Percentiles rank a stretch among this genome's conserved stretches.
Evolutionary conservation across 306 rosid species (phyloP).

Genomic region (Rosa chinensis): DNA sequence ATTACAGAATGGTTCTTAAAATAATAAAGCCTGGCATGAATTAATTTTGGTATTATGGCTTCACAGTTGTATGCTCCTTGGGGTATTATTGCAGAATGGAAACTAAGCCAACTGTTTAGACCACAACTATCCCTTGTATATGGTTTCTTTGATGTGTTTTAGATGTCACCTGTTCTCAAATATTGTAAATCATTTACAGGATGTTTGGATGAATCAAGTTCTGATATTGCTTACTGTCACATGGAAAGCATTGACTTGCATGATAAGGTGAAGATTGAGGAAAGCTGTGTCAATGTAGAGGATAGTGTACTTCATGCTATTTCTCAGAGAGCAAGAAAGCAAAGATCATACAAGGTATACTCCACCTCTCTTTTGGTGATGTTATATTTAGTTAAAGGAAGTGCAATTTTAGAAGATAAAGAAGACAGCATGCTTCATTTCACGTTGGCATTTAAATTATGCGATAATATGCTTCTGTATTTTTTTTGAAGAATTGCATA

Average conservation of each 20-base stretch:
- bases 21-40: no score
- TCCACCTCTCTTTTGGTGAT: not conserved
- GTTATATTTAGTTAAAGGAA: not conserved
- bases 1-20: not conserved
- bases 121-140: not conserved
- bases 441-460: not conserved
- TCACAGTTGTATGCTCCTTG: not conserved
- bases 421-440: not conserved
- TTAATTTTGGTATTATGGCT: not conserved
- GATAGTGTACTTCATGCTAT: slow-evolving; percentile 54
- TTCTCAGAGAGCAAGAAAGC: slow-evolving; percentile 57
- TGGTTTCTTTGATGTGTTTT: not conserved
- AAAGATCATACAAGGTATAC: slow-evolving; percentile 72
- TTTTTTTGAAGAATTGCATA: not conserved
- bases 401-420: not conserved
- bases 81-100: not conserved
- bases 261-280: slow-evolving; percentile 44
- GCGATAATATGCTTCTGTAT: not conserved
- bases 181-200: slow-evolving; percentile 29
- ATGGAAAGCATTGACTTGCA: slow-evolving; percentile 62
- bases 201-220: slow-evolving; percentile 32
- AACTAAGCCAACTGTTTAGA: not conserved
- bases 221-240: slow-evolving; percentile 29
- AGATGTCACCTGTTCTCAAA: not conserved
- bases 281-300: slow-evolving; percentile 50